Conservation (phyloP, 176 grass and related monocot species). For the Oryza brachyantha region DNA sequence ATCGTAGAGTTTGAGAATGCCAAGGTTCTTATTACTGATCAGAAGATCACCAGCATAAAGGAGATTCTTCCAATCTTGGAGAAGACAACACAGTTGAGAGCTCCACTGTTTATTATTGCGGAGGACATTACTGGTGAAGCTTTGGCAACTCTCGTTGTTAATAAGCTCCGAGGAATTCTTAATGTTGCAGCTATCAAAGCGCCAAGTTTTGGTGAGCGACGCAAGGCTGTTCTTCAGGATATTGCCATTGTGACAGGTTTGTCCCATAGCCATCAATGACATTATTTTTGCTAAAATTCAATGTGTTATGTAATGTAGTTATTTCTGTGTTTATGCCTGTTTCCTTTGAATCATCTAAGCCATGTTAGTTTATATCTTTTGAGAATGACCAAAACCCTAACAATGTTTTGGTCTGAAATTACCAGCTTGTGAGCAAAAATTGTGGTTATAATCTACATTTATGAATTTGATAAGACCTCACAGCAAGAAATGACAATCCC, state of each 20-base stretch:
- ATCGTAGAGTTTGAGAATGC: conserved; percentile 79
- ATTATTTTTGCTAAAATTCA: background rate
- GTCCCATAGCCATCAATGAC: background rate
- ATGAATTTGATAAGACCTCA: conserved; percentile 7
- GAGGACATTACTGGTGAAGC: conserved; percentile 55
- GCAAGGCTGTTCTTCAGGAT: conserved; percentile 69
- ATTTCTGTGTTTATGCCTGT: background rate
- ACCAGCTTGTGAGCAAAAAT: background rate
- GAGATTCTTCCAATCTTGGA: conserved; percentile 74
- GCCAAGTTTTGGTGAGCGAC: conserved; percentile 71
- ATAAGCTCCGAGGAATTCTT: conserved; percentile 66
- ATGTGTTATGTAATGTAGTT: background rate
- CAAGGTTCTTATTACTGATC: conserved; percentile 69
- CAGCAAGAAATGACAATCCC: background rate
- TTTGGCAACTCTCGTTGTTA: conserved; percentile 49
- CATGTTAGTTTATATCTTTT: background rate
- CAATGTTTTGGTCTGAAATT: background rate
- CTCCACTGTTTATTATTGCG: conserved; percentile 60
- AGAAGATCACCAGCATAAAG: conserved; percentile 76
- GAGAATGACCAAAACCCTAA: background rate
- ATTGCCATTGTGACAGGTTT: conserved; percentile 73
- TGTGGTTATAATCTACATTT: background rate
- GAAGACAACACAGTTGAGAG: conserved; percentile 60
- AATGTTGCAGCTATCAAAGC: conserved; percentile 75
- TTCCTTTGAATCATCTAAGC: background rate